Evolutionary conservation across 768 basidiomycete genomes (phyloP).

Genomic region (Pleurotus salmoneostramineus): DNA sequence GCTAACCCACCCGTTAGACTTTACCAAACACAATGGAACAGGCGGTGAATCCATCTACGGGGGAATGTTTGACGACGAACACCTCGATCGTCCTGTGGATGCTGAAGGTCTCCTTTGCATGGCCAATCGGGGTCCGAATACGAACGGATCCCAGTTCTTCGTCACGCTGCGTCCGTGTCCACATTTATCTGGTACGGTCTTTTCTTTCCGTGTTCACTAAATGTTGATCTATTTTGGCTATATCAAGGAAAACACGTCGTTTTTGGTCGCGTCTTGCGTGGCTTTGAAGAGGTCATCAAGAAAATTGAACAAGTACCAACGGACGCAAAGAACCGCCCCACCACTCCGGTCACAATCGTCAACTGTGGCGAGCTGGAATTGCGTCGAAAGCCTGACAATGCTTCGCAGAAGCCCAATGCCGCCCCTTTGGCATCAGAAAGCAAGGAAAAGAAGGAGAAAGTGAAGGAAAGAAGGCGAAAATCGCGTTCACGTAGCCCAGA

Average conservation of each 20-base stretch:
- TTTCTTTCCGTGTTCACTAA: conserved; percentile 8
- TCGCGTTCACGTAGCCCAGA: conserved; percentile 17
- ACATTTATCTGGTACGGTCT: conserved; percentile 61
- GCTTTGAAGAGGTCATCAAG: conserved; percentile 55
- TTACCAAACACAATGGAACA: conserved; percentile 73
- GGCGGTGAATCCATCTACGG: conserved; percentile 86
- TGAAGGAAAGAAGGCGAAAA: conserved; percentile 12
- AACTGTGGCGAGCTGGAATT: conserved; percentile 87
- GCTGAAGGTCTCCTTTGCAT: conserved; percentile 75
- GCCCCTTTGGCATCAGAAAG: conserved; percentile 2
- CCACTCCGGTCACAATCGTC: conserved; percentile 58
- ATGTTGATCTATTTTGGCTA: conserved; percentile 11
- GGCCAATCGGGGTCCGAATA: conserved; percentile 84
- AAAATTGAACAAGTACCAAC: conserved; percentile 61
- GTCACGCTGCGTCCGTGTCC: conserved; percentile 74
- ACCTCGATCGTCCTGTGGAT: conserved; percentile 60
- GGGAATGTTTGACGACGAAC: conserved; percentile 72
- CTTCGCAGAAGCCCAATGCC: neutral
- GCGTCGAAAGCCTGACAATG: conserved; percentile 24
- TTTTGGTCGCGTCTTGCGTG: conserved; percentile 53
- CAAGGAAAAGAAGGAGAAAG: conserved; percentile 18
- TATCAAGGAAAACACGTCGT: conserved; percentile 46
- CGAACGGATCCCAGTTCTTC: conserved; percentile 87
- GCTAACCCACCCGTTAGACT: conserved; percentile 40
- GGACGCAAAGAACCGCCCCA: conserved; percentile 74